These are phyloP conservation scores for Pythium monospermum DNA, from an alignment of 352 stramenopile species.

Conservation along the genomic window DNA sequence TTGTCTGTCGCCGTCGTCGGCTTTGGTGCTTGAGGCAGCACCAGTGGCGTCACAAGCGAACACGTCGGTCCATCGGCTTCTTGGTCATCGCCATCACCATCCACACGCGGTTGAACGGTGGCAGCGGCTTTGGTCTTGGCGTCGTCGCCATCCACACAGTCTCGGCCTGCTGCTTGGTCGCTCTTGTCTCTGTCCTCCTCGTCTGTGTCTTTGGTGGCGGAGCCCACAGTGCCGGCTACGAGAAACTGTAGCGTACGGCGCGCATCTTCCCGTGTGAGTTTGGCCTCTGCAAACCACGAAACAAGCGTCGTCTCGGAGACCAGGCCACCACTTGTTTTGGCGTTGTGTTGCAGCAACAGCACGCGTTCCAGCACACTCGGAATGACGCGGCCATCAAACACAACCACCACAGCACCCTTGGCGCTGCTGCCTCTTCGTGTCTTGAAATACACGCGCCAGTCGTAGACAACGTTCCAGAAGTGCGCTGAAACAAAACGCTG, in stretches of 20 bases:
- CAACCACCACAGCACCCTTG: too few relatives aligned
- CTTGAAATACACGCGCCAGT: constrained; percentile 5
- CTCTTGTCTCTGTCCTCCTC: not conserved
- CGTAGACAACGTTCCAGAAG: constrained; percentile 25
- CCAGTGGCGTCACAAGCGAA: too few relatives aligned
- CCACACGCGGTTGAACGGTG: too few relatives aligned
- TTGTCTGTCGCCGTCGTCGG: not conserved
- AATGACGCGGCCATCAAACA: constrained; percentile 16
- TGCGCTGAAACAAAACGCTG: constrained; percentile 24
- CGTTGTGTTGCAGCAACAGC: constrained; percentile 4
- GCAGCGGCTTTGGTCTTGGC: too few relatives aligned
- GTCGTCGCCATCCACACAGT: not conserved
- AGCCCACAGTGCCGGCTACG: constrained; percentile 1
- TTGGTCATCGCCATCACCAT: not conserved
- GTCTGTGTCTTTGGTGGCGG: not conserved
- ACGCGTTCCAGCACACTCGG: constrained; percentile 14
- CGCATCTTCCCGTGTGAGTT: constrained; percentile 6
- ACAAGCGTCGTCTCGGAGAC: constrained; percentile 7
- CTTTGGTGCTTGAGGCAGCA: too few relatives aligned
- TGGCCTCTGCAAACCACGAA: constrained; percentile 11
- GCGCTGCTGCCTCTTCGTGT: not conserved
- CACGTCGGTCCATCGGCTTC: too few relatives aligned
- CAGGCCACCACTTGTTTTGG: not conserved
- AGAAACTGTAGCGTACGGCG: constrained; percentile 16
- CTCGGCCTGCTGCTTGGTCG: not conserved